phyloP scores from a whole-genome alignment of 2,329 filamentous ascomycete genomes.

The Fusarium sp. region DNA sequence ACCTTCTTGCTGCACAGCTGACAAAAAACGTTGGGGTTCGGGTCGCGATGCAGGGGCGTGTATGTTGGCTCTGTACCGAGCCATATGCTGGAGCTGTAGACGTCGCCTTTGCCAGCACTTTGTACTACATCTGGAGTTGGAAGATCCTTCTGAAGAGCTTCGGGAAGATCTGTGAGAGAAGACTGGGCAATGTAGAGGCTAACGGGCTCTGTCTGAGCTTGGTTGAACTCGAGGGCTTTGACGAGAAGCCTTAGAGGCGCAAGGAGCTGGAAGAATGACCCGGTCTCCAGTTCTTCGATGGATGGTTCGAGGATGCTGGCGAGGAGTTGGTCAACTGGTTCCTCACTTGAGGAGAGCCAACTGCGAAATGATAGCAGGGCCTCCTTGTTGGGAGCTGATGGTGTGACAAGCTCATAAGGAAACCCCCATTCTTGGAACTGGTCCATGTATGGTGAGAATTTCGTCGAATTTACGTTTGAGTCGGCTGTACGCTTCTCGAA shows the following conservation, averaged over 20 bases:
- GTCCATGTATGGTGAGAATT: slow-evolving; percentile 44
- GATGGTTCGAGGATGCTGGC: slow-evolving; percentile 45
- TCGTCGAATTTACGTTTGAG: slow-evolving; percentile 11
- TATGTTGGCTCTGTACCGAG: slow-evolving; percentile 85
- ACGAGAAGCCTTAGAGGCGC: slow-evolving; percentile 71
- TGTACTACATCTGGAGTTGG: slow-evolving; percentile 70
- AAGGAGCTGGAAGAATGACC: slow-evolving; percentile 63
- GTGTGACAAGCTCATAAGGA: slow-evolving; percentile 52
- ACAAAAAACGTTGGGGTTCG: slow-evolving; percentile 91
- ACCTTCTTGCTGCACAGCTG: slow-evolving; percentile 78
- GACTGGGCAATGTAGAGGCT: slow-evolving; percentile 89
- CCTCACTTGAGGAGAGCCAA: slow-evolving; percentile 41
- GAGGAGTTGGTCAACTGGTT: slow-evolving; percentile 45
- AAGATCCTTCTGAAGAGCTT: slow-evolving; percentile 67
- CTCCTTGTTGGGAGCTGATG: slow-evolving; percentile 25
- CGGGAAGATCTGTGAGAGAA: slow-evolving; percentile 72
- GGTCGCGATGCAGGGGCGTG: slow-evolving; percentile 89
- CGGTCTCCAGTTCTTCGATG: slow-evolving; percentile 30
- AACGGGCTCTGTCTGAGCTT: slow-evolving; percentile 36
- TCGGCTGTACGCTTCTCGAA: slow-evolving; percentile 51
- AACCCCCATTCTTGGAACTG: slow-evolving; percentile 46
- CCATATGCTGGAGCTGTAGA: slow-evolving; percentile 91
- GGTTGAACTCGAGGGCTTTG: slow-evolving; percentile 61
- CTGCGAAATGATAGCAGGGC: slow-evolving; percentile 42
- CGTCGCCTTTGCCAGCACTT: slow-evolving; percentile 73